These are phyloP conservation scores for Quercus ilex DNA, from an alignment of 306 rosid species.

Conservation along the genomic window DNA sequence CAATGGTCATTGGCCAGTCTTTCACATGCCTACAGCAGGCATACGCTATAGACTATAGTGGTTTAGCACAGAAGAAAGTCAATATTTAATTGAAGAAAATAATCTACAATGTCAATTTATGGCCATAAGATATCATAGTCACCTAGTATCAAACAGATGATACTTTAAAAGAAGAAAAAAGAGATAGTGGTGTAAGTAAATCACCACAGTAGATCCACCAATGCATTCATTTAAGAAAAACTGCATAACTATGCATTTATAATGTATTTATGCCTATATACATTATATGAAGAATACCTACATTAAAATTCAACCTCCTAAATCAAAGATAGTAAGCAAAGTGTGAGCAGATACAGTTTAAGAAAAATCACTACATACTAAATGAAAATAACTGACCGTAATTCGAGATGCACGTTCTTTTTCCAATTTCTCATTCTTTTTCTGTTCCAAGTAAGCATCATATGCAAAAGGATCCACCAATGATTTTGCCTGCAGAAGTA, in stretches of 20 bases:
- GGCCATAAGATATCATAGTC: not conserved
- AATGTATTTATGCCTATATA: not conserved
- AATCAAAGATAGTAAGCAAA: not conserved
- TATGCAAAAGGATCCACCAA: slow-evolving; percentile 63
- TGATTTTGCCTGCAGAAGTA: slow-evolving; percentile 70
- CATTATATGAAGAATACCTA: too few species aligned
- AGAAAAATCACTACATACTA: slow-evolving; percentile 4
- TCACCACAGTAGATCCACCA: not conserved
- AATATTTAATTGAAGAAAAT: not conserved
- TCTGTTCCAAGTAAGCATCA: slow-evolving; percentile 58
- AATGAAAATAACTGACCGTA: slow-evolving; percentile 43
- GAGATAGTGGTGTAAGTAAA: not conserved
- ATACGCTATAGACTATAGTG: not conserved
- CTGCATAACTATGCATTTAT: not conserved
- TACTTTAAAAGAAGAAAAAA: not conserved
- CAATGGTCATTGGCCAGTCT: not conserved
- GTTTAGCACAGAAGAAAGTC: not conserved
- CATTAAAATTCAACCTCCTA: too few species aligned
- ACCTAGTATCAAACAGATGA: not conserved
- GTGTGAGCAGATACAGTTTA: not conserved
- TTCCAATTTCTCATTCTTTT: slow-evolving; percentile 64
- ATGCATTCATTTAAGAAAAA: not conserved
- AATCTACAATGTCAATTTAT: not conserved
- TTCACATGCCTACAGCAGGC: not conserved
- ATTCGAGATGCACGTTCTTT: slow-evolving; percentile 76